A percentile compares a stretch with the other conserved stretches of the same genome.
phyloP scores from a whole-genome alignment of 768 basidiomycete genomes.

The Lentinula edodes region DNA sequence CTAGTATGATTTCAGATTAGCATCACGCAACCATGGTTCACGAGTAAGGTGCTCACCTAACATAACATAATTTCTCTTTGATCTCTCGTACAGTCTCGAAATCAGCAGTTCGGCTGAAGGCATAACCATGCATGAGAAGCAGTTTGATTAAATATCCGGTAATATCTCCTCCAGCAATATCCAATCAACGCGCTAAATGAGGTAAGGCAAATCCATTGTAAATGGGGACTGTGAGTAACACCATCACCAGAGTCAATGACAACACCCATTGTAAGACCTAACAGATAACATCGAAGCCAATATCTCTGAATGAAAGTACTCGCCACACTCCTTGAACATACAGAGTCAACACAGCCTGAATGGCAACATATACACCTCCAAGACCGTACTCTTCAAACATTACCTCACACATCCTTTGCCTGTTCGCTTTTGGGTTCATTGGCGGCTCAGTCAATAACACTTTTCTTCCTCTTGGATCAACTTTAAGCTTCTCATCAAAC shows the following conservation, averaged over 20 bases:
- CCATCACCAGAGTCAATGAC: conserved; percentile 99
- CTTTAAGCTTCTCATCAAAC: conserved; percentile 89
- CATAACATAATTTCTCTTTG: conserved; percentile 98
- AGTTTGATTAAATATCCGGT: conserved; percentile 99
- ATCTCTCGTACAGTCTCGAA: conserved; percentile 99
- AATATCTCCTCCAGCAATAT: conserved; percentile 97
- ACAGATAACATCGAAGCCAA: neutral
- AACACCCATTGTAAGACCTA: conserved; percentile 96
- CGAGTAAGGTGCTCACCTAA: conserved; percentile 55
- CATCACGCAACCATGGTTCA: neutral
- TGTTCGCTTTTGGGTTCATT: conserved; percentile 95
- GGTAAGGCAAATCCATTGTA: conserved; percentile 96
- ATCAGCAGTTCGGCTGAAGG: conserved; percentile 98
- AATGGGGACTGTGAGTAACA: conserved; percentile 98
- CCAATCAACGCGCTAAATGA: conserved; percentile 88
- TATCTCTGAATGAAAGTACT: neutral
- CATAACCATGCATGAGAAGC: conserved; percentile 99
- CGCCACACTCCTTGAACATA: conserved; percentile 87
- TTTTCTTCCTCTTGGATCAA: conserved; percentile 84
- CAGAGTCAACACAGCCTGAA: conserved; percentile 95
- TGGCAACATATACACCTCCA: conserved; percentile 94
- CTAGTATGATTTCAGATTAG: conserved; percentile 30
- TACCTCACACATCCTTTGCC: conserved; percentile 92
- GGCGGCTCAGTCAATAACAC: conserved; percentile 96
- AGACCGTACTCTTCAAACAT: conserved; percentile 99